Percentiles rank a stretch among this genome's conserved stretches.
Evolutionary conservation across 1,284 basidiomycete species (phyloP).

Genomic region (Coniferiporia sulphurascens): DNA sequence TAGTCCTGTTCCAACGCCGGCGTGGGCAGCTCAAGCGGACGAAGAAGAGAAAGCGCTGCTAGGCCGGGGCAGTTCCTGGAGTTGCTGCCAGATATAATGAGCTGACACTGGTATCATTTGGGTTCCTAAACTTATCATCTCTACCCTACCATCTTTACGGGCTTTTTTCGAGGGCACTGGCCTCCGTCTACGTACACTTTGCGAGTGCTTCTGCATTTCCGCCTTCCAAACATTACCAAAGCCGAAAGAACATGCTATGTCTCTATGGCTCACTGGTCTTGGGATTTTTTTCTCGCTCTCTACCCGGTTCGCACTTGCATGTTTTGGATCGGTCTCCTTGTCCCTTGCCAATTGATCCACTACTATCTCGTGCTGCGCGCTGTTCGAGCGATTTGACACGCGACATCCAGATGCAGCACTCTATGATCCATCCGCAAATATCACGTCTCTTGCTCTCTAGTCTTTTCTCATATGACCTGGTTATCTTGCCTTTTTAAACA

Average conservation of each 20-base stretch:
- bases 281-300: not conserved
- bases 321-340: not conserved
- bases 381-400: not conserved
- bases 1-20: conserved; percentile 51
- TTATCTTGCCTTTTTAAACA: conserved; percentile 2
- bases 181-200: not conserved
- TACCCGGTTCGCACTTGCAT: not conserved
- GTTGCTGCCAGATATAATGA: conserved; percentile 46
- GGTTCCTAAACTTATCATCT: not conserved
- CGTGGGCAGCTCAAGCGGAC: conserved; percentile 75
- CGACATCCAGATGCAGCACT: not conserved
- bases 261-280: not conserved
- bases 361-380: conserved; percentile 1
- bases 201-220: not conserved
- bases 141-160: not conserved
- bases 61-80: conserved; percentile 51
- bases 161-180: not conserved
- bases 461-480: conserved; percentile 5
- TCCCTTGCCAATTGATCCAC: not conserved
- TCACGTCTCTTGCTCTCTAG: not conserved
- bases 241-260: not conserved
- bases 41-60: conserved; percentile 66
- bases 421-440: not conserved
- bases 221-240: not conserved
- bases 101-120: not conserved